Evolutionary conservation across 306 rosid genomes (phyloP).

Genomic region (Lupinus albus): DNA sequence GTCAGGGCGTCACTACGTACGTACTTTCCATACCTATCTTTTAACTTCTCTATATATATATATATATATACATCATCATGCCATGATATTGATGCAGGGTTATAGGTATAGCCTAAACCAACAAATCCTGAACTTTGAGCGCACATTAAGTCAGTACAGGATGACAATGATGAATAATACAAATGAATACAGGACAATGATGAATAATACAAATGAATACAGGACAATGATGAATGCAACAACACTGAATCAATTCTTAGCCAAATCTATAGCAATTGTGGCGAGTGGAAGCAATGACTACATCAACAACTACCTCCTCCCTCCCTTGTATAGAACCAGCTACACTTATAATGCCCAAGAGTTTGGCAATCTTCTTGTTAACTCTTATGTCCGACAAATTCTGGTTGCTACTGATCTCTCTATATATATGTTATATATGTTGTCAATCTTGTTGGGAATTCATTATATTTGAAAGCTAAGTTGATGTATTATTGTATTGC

Average conservation of each 20-base stretch:
- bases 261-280: constrained; percentile 51
- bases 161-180: constrained; percentile 50
- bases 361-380: constrained; percentile 69
- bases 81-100: constrained; percentile 63
- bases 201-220: constrained; percentile 50
- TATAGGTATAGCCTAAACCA: constrained; percentile 51
- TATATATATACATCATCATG: no score
- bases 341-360: constrained; percentile 48
- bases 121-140: constrained; percentile 61
- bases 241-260: constrained; percentile 43
- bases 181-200: constrained; percentile 40
- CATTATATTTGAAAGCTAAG: no score
- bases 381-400: constrained; percentile 53
- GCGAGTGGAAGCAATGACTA: constrained; percentile 77
- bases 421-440: no score
- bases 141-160: constrained; percentile 47
- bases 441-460: no score
- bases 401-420: constrained; percentile 47
- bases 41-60: no score
- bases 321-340: constrained; percentile 52
- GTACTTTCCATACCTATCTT: constrained; percentile 41
- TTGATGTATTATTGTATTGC: neutral
- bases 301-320: constrained; percentile 74
- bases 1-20: constrained; percentile 73
- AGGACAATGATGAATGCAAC: constrained; percentile 49